Evolutionary conservation across 768 basidiomycete species (phyloP).

Genomic region (Naganishia randhawae): DNA sequence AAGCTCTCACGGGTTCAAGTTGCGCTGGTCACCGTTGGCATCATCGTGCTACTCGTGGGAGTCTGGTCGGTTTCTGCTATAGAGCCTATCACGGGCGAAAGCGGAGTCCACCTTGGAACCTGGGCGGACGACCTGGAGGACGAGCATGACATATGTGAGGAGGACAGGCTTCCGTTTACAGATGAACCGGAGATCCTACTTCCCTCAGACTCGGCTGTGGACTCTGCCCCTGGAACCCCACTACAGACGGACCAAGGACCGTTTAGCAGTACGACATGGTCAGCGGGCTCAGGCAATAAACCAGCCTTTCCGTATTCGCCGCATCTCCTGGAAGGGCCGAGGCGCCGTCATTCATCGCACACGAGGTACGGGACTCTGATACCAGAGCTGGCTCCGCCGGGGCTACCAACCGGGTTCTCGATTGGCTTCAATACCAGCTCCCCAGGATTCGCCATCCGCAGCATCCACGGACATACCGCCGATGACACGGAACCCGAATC

Average conservation of each 20-base stretch:
- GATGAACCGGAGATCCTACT: constrained; percentile 25
- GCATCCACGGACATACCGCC: constrained; percentile 16
- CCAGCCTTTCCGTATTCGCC: not conserved
- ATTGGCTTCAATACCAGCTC: constrained; percentile 50
- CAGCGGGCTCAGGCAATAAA: not conserved
- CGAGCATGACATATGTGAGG: not conserved
- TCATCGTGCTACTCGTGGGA: constrained; percentile 71
- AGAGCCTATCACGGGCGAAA: constrained; percentile 58
- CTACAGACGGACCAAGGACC: not conserved
- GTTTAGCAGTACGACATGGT: not conserved
- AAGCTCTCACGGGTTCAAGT: constrained; percentile 67
- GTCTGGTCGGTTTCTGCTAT: constrained; percentile 82
- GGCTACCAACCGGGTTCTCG: constrained; percentile 46
- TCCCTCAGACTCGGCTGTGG: not conserved
- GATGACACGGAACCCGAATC: not conserved
- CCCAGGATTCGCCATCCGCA: constrained; percentile 48
- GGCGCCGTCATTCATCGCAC: constrained; percentile 15
- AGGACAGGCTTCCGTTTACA: constrained; percentile 13
- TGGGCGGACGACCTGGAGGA: constrained; percentile 46
- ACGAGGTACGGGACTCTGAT: constrained; percentile 45
- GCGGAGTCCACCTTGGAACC: constrained; percentile 50
- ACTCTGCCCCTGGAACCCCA: constrained; percentile 7
- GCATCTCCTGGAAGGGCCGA: not conserved
- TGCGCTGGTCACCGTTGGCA: constrained; percentile 71
- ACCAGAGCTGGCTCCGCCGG: constrained; percentile 41